Evolutionary conservation across 148 eudicot species (phyloP), one percentile per base, ranked within the genome.

Genomic region (Cornus controversa): DNA sequence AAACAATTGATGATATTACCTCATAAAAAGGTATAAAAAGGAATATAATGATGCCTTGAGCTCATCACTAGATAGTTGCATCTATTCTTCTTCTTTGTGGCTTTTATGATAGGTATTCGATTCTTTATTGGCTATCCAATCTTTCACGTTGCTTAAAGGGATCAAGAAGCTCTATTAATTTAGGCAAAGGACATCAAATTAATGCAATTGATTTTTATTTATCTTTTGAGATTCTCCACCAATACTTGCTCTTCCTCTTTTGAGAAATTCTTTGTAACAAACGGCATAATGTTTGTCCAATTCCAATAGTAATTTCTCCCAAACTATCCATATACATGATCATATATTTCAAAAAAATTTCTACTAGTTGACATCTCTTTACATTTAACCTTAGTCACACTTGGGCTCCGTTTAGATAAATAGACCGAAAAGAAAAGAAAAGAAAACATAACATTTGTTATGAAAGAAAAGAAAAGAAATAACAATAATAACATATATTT

Each of bases 31-130:
- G 60, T 54, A 70, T 47, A 45, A 45, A 70, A 70, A 16, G 74
- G 34, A 28, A 27, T 27, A 72, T 24, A 72, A 27, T 53, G 64
- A 72, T 28, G 63, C 40, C 40, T 72, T 53, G 75, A 53, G 20
- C 25, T 72, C 74, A 26, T 71, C 26, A 16, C 74, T 40, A 4
- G 34, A 31, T 2, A 6, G 4, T 53, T 72, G 75, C 64, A 72
- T 72, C 64, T 67, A 67, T 67, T 29, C 70, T 40, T 18, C 70
- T 29, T 67, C 23, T 6, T 18, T 25, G 36, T 15, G 10, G 70
- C 23, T 20, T 67, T 29, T 31, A 67, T 67, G 70, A 67, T 67
- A 18, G 70, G 70, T 31, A 67, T 16, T 50, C 16, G 70, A 67
- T 67, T 29, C 70, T 18, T 16, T 5, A 14, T 31, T 0, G 8